Conservation (phyloP, 345 rosid species). For the Mallotus nudiflorus region DNA sequence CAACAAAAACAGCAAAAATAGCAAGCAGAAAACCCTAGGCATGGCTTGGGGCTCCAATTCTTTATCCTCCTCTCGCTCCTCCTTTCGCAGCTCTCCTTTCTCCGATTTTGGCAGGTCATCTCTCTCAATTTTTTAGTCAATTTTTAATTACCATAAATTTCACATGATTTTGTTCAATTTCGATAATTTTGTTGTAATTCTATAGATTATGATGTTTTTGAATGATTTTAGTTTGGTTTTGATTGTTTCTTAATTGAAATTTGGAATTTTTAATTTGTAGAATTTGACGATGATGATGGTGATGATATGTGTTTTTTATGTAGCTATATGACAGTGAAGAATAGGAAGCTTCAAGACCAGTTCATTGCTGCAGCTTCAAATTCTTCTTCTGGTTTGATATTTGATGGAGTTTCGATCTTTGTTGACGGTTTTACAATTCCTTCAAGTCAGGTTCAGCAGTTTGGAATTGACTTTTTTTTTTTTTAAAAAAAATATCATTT, state of each 20-base stretch:
- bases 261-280: slow-evolving; percentile 7
- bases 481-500: not conserved
- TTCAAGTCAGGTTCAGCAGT: slow-evolving; percentile 68
- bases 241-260: not conserved
- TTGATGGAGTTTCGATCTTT: slow-evolving; percentile 86
- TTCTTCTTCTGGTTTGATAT: slow-evolving; percentile 47
- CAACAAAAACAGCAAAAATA: slow-evolving; percentile 41
- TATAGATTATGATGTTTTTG: too few relatives aligned
- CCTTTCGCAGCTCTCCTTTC: slow-evolving; percentile 69
- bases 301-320: too few relatives aligned
- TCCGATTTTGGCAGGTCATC: slow-evolving; percentile 77
- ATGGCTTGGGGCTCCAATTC: slow-evolving; percentile 87
- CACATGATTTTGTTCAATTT: too few relatives aligned
- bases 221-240: not conserved
- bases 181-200: too few relatives aligned
- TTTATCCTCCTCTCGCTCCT: slow-evolving; percentile 66
- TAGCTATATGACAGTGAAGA: slow-evolving; percentile 88
- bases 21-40: slow-evolving; percentile 89
- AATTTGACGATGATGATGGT: too few relatives aligned
- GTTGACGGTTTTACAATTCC: slow-evolving; percentile 93
- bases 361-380: slow-evolving; percentile 59
- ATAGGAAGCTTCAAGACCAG: slow-evolving; percentile 75
- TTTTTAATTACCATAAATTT: not conserved
- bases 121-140: not conserved
- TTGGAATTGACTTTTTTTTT: not conserved